phyloP scores from a whole-genome alignment of 2,329 filamentous ascomycete species.

The Alternaria novae-zelandiae region DNA sequence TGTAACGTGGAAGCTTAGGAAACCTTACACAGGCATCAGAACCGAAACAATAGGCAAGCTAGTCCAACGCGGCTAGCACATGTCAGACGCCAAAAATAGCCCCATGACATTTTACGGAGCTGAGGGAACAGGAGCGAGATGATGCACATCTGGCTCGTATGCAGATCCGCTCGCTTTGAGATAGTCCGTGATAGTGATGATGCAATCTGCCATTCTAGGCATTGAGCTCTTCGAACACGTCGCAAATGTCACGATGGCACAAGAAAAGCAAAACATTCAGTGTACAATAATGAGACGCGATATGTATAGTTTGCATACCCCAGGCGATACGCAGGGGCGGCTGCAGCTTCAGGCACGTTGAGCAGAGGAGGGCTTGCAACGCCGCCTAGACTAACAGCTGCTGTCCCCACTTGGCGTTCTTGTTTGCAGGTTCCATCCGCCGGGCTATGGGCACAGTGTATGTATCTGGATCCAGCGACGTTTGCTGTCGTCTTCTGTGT shows the following conservation, averaged over 20 bases:
- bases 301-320: background rate
- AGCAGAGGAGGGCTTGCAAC: conserved; percentile 12
- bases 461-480: background rate
- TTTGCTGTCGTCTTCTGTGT: background rate
- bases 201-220: background rate
- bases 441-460: background rate
- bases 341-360: background rate
- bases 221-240: background rate
- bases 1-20: conserved; percentile 13
- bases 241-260: background rate
- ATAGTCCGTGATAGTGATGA: background rate
- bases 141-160: background rate
- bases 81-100: conserved; percentile 27
- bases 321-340: background rate
- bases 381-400: conserved; percentile 6
- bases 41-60: conserved; percentile 2
- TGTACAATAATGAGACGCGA: background rate
- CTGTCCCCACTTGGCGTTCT: conserved; percentile 10
- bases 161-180: background rate
- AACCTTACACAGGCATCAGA: conserved; percentile 7
- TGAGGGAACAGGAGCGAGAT: conserved; percentile 8
- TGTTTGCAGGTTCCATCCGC: conserved; percentile 2
- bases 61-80: conserved; percentile 1
- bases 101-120: conserved; percentile 6
- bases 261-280: background rate